These are phyloP conservation scores for Yamadazyma akitaensis DNA, from an alignment of 805 yeast species.

Conservation along the genomic window DNA sequence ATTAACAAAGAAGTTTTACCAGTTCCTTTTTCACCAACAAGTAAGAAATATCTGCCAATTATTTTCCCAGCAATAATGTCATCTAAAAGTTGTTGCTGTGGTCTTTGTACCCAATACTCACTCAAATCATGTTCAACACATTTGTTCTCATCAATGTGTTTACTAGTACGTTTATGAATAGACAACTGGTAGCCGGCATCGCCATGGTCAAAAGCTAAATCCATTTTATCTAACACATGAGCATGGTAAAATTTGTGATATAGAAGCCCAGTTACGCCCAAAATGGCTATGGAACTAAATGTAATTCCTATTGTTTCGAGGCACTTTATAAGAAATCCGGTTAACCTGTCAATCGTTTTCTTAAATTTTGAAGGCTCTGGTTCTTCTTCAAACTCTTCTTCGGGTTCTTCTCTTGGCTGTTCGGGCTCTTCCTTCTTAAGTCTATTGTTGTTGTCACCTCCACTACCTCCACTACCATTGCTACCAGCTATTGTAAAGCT, in stretches of 20 bases:
- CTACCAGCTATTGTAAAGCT: background rate
- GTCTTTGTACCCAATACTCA: conserved; percentile 61
- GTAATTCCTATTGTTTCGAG: conserved; percentile 71
- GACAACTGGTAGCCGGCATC: conserved; percentile 62
- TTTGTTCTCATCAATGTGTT: conserved; percentile 21
- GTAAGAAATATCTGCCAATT: conserved; percentile 63
- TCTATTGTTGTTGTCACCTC: conserved; percentile 11
- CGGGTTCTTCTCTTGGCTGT: conserved; percentile 12
- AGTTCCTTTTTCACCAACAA: conserved; percentile 84
- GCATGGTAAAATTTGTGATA: conserved; percentile 61
- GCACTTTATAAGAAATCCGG: conserved; percentile 39
- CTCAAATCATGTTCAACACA: conserved; percentile 16
- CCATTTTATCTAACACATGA: conserved; percentile 64
- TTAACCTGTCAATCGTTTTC: conserved; percentile 18
- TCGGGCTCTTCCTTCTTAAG: conserved; percentile 10
- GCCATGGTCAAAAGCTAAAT: conserved; percentile 61
- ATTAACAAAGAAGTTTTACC: conserved; percentile 76
- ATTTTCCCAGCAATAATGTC: conserved; percentile 62
- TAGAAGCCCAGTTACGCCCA: conserved; percentile 68
- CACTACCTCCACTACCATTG: conserved; percentile 9
- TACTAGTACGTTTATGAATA: conserved; percentile 45
- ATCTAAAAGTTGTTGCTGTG: conserved; percentile 63
- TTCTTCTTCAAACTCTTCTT: conserved; percentile 16
- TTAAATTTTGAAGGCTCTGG: conserved; percentile 17
- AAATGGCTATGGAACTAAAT: conserved; percentile 60